These are phyloP conservation scores for Neurospora sp. DNA, from an alignment of 495 filamentous ascomycete genomes.

Conservation along the genomic window DNA sequence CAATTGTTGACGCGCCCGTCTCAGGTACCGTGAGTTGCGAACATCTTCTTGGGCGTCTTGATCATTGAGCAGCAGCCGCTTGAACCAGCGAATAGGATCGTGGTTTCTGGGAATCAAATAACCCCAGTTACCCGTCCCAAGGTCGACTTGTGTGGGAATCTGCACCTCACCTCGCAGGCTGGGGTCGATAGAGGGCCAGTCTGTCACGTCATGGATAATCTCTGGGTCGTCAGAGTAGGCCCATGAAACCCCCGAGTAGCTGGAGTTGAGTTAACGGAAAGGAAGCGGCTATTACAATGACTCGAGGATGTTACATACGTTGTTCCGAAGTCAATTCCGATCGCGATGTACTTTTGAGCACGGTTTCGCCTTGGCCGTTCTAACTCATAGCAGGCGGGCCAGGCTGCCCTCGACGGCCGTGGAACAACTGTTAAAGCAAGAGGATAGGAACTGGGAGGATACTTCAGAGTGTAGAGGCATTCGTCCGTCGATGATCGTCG, in stretches of 20 bases:
- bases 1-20: slow-evolving; percentile 7
- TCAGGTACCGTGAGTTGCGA: background rate
- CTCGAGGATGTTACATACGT: slow-evolving; percentile 3
- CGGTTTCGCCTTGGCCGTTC: background rate
- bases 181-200: slow-evolving; percentile 10
- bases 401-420: no score
- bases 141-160: slow-evolving; percentile 16
- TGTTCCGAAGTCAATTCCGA: slow-evolving; percentile 23
- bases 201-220: slow-evolving; percentile 11
- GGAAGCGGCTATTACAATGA: background rate
- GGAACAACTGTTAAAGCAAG: no score
- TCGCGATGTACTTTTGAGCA: slow-evolving; percentile 6
- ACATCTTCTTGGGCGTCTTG: slow-evolving; percentile 12
- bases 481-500: no score
- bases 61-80: slow-evolving; percentile 16
- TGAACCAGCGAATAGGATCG: slow-evolving; percentile 21
- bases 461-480: no score
- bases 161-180: slow-evolving; percentile 11
- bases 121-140: slow-evolving; percentile 12
- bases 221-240: slow-evolving; percentile 10
- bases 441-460: no score
- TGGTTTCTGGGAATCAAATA: slow-evolving; percentile 11
- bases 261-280: background rate
- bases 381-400: no score
- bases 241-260: slow-evolving; percentile 20